phyloP scores from a whole-genome alignment of 768 basidiomycete genomes.

The Trichaptum fuscoviolaceum region DNA sequence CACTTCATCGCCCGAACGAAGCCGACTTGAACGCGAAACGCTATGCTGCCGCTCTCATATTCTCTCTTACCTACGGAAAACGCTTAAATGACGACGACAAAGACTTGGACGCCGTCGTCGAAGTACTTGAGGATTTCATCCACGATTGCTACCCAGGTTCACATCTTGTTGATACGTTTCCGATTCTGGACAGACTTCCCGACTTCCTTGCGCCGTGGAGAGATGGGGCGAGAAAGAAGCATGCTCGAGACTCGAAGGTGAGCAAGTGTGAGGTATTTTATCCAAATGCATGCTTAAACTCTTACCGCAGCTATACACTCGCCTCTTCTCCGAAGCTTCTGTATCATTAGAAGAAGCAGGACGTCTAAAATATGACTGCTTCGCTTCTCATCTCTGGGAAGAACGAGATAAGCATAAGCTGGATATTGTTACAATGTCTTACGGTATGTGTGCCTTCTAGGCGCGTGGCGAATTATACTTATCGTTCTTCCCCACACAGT shows the following conservation, averaged over 20 bases:
- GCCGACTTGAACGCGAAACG: constrained; percentile 9
- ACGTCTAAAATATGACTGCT: constrained; percentile 13
- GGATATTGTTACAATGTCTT: constrained; percentile 12
- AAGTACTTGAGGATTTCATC: constrained; percentile 21
- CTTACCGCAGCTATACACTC: neutral
- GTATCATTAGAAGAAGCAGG: constrained; percentile 18
- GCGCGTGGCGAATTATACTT: neutral
- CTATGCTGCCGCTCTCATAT: constrained; percentile 17
- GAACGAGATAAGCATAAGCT: constrained; percentile 12
- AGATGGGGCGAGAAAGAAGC: constrained; percentile 12
- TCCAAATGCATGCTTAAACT: neutral
- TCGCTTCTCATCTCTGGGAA: constrained; percentile 17
- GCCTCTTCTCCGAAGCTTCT: constrained; percentile 17
- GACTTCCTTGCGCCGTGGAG: constrained; percentile 16
- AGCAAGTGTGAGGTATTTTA: neutral
- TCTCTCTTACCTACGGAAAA: constrained; percentile 20
- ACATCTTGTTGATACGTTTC: constrained; percentile 10
- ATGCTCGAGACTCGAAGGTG: constrained; percentile 14
- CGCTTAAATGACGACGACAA: constrained; percentile 18
- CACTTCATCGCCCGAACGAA: constrained; percentile 7
- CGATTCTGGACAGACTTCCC: constrained; percentile 13
- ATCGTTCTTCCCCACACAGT: constrained; percentile 6
- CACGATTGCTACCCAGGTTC: constrained; percentile 18
- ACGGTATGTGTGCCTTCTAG: constrained; percentile 8
- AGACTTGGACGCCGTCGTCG: constrained; percentile 18